Evolutionary conservation across 352 stramenopile genomes (phyloP), one percentile per base, ranked within the genome.

Genomic region (Pythium monospermum): DNA sequence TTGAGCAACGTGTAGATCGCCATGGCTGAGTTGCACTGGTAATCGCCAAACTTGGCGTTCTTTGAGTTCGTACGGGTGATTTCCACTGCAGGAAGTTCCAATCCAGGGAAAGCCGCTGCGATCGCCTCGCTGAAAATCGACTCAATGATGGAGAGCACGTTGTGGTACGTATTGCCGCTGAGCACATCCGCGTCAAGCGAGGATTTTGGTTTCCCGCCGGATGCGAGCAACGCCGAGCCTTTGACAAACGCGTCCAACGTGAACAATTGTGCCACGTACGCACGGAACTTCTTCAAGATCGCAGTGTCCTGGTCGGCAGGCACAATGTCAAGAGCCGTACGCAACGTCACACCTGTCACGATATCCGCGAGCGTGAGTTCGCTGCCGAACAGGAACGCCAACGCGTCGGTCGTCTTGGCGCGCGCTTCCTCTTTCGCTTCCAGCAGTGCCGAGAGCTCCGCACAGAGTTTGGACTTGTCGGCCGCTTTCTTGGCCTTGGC

Each of bases 11-110:
- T 97, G 69, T 96, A 98, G 49, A 98, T 87, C 35, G 82, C 72
- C 96, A 99, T 99, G 52, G 96, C 89, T 25, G 85, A 95, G 74
- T 98, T 99, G 72, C 96, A 99, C 78, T 99, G 97, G 78, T 98
- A 99, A 74, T 99, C 97, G 39, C 83, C 83, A 53, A 91, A 91
- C 57, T 87, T 86, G 53, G 80, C 66, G 61, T 88, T 91, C 66
- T 91, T 91, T 4, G 65, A 53, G 54, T 83, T 85, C 19, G 83
- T 90, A 51, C 80, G 78, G 46, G 76, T 83, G 27, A 91, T 66
- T 30, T 85, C 72, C 32, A 90, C 77, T 18, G 71, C 53, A 30
- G 74, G 68, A 8, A 87, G 56, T 28, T 61, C 45, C 25, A 91
- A 35, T 4, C 67, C 67, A 7, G 83, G 83, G 57, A 83, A 94